Base-by-base conservation (phyloP, 257 asterid species). In the Jaltomata sinuosa region DNA sequence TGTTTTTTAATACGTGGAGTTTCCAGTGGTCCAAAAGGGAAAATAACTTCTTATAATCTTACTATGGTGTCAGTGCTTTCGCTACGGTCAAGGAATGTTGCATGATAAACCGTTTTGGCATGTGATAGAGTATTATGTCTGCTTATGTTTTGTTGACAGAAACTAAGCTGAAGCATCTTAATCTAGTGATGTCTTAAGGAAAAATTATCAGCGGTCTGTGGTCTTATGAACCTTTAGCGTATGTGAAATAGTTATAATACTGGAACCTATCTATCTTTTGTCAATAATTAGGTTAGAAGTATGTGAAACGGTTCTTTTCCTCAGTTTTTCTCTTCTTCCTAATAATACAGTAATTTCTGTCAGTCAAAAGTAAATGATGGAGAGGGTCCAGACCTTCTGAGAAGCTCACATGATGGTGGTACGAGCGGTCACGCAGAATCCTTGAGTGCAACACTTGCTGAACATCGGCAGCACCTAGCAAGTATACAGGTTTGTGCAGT, bases 361-460 rank as follows among this genome's bases (percentile, higher is more conserved):
- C 92, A 96, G 99, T 93, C 97, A 88, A 96, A 94, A 84, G 88
- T 94, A 90, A 96, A 96, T 84, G 97, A 94, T 76, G 99, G 99
- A 38, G 94, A 94, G 83, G 99, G 99, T 82, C 98, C 99, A 22
- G 98, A 93, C 87, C 98, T 96, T 89, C 92, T 96, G 47, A 92
- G 93, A 84, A 91, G 89, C 91, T 91, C 86, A 81, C 91, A 91
- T 83, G 94, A 93, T 83, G 94, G 92, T 84, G 93, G 93, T 87
- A 85, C 89, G 79, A 90, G 95, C 59, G 91, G 98, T 87, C 99
- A 96, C 85, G 93, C 98, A 42, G 98, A 94, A 85, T 94, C 97
- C 71, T 91, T 96, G 92, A 92, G 93, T 36, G 91, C 97, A 71
- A 96, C 99, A 40, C 97, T 96, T 86, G 84, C 97, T 72, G 99